Evolutionary conservation across 2,329 filamentous ascomycete species (phyloP).

Genomic region (Metarhizium humberi): DNA sequence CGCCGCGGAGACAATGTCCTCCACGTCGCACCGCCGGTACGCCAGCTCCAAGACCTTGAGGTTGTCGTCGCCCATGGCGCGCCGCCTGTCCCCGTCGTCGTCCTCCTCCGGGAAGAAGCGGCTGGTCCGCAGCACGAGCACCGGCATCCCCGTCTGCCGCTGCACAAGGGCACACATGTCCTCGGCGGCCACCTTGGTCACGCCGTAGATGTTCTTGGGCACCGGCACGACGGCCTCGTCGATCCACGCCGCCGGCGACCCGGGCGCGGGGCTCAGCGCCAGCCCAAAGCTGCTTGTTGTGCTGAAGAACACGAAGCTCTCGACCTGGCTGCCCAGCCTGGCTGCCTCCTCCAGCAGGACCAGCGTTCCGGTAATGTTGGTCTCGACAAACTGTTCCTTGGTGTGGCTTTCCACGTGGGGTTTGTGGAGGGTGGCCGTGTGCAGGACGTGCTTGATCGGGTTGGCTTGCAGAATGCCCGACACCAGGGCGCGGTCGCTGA

Average conservation of each 20-base stretch:
- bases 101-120: slow-evolving; percentile 41
- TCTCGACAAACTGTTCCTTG: slow-evolving; percentile 33
- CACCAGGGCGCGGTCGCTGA: slow-evolving; percentile 27
- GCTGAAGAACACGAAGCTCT: slow-evolving; percentile 35
- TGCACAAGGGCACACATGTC: slow-evolving; percentile 35
- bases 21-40: slow-evolving; percentile 33
- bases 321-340: slow-evolving; percentile 13
- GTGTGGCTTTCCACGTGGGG: slow-evolving; percentile 35
- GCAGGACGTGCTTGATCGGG: slow-evolving; percentile 30
- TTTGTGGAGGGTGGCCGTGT: slow-evolving; percentile 38
- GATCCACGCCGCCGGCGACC: slow-evolving; percentile 33
- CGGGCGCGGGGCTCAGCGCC: slow-evolving; percentile 26
- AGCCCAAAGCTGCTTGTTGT: slow-evolving; percentile 36
- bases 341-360: slow-evolving; percentile 31
- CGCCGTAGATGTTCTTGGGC: slow-evolving; percentile 40
- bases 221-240: slow-evolving; percentile 28
- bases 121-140: slow-evolving; percentile 34
- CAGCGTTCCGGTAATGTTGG: slow-evolving; percentile 35
- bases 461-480: slow-evolving; percentile 19
- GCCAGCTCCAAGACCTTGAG: slow-evolving; percentile 39
- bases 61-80: slow-evolving; percentile 29
- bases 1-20: slow-evolving; percentile 32
- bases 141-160: slow-evolving; percentile 26
- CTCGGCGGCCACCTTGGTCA: slow-evolving; percentile 38
- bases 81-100: slow-evolving; percentile 31